phyloP scores from a whole-genome alignment of 2,329 filamentous ascomycete species.

The Aureobasidium sp. region DNA sequence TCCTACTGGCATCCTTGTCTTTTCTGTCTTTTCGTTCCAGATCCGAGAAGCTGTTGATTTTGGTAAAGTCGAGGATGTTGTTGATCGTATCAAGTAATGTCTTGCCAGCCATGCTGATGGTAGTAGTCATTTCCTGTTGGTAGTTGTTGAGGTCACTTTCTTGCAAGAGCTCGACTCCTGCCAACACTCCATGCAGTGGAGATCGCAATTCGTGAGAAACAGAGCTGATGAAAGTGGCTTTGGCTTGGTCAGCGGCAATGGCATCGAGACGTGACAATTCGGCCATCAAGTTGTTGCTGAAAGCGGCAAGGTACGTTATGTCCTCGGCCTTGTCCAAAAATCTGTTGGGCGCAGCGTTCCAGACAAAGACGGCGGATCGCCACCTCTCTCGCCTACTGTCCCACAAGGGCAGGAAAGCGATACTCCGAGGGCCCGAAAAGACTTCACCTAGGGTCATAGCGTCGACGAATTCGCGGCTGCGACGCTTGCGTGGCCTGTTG shows the following conservation, averaged over 20 bases:
- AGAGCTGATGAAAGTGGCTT: constrained; percentile 43
- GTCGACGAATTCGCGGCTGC: constrained; percentile 7
- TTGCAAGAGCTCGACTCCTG: constrained; percentile 42
- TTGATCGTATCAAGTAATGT: constrained; percentile 42
- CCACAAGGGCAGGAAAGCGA: constrained; percentile 45
- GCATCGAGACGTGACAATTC: constrained; percentile 31
- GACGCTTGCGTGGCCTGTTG: neutral
- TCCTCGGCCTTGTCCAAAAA: constrained; percentile 28
- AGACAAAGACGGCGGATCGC: constrained; percentile 24
- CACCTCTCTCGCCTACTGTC: constrained; percentile 23
- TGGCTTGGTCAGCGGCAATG: constrained; percentile 35
- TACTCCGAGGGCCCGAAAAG: constrained; percentile 35
- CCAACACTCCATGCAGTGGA: constrained; percentile 40
- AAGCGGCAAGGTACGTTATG: constrained; percentile 30
- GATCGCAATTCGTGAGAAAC: constrained; percentile 44
- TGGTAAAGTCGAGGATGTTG: constrained; percentile 35
- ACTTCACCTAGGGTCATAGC: neutral
- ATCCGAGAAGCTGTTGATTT: constrained; percentile 30
- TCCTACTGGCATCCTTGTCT: constrained; percentile 2
- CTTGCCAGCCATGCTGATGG: constrained; percentile 39
- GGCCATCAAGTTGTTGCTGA: constrained; percentile 31
- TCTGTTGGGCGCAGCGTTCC: constrained; percentile 32
- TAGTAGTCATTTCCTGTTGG: constrained; percentile 36
- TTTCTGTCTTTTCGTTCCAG: constrained; percentile 3
- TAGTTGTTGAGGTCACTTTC: constrained; percentile 33